Conservation (phyloP, 805 yeast genomes). For the Pichia exigua region DNA sequence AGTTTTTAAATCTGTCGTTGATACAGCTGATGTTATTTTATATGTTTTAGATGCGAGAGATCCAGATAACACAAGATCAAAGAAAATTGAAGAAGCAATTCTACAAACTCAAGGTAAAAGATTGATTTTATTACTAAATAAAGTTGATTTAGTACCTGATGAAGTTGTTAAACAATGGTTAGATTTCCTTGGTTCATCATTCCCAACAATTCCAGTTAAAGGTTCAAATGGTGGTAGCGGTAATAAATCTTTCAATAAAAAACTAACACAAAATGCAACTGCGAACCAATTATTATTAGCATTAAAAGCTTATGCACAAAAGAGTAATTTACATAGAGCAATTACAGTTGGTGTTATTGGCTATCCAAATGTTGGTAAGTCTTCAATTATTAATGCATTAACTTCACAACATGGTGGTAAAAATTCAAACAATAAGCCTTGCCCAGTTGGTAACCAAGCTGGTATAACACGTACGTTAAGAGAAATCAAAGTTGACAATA, state of each 20-base stretch:
- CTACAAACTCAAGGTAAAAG: constrained; percentile 74
- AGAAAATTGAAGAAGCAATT: constrained; percentile 85
- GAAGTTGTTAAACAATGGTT: constrained; percentile 80
- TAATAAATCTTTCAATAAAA: constrained; percentile 61
- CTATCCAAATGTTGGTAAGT: constrained; percentile 95
- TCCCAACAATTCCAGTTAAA: constrained; percentile 87
- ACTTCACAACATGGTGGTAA: constrained; percentile 68
- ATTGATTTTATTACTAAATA: constrained; percentile 77
- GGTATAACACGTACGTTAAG: constrained; percentile 92
- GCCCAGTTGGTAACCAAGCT: constrained; percentile 97
- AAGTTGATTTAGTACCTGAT: constrained; percentile 88
- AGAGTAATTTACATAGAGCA: constrained; percentile 79
- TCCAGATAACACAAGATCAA: constrained; percentile 91
- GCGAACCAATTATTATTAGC: constrained; percentile 70
- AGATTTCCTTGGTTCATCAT: constrained; percentile 63
- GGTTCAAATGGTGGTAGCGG: constrained; percentile 72
- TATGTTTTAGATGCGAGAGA: constrained; percentile 97
- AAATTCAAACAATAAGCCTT: constrained; percentile 46
- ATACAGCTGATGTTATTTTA: constrained; percentile 80
- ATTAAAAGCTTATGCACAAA: constrained; percentile 76
- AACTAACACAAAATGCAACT: constrained; percentile 62
- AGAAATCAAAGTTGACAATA: constrained; percentile 87
- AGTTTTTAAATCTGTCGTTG: constrained; percentile 87
- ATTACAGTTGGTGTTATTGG: constrained; percentile 94
- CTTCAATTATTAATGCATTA: constrained; percentile 86